Evolutionary conservation across 192 early-diverging fungal species (phyloP).

Genomic region (Oehlia diaphana): DNA sequence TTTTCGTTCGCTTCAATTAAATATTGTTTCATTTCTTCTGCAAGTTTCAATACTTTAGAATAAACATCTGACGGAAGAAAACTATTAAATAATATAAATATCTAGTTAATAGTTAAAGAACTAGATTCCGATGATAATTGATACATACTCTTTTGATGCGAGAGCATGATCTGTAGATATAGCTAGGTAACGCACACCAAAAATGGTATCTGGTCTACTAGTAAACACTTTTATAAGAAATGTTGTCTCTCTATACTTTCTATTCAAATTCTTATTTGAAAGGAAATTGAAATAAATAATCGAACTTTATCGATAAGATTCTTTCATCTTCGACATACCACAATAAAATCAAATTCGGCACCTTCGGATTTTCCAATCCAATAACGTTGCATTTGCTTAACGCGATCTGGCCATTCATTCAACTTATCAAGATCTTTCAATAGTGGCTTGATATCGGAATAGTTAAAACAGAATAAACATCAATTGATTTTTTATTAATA

Average conservation of each 20-base stretch:
- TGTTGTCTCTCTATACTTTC: neutral
- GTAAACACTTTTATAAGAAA: slow-evolving; percentile 67
- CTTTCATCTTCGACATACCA: slow-evolving; percentile 30
- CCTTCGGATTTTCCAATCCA: slow-evolving; percentile 93
- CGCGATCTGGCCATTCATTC: slow-evolving; percentile 84
- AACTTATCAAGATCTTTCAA: slow-evolving; percentile 73
- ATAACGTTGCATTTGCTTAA: slow-evolving; percentile 85
- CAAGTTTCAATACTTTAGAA: slow-evolving; percentile 32
- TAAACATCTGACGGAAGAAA: slow-evolving; percentile 3
- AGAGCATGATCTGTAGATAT: slow-evolving; percentile 68
- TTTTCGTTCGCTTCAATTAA: slow-evolving; percentile 7
- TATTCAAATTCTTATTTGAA: neutral
- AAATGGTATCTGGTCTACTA: slow-evolving; percentile 75
- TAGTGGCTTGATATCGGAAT: slow-evolving; percentile 32
- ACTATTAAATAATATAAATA: slow-evolving; percentile 17
- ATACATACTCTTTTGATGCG: slow-evolving; percentile 29
- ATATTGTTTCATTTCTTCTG: slow-evolving; percentile 12
- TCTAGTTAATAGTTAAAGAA: neutral
- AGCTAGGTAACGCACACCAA: slow-evolving; percentile 72
- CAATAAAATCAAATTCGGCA: slow-evolving; percentile 65
- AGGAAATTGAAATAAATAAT: neutral
- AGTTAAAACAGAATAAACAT: neutral
- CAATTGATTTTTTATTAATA: neutral
- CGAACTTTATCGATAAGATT: neutral
- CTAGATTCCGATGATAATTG: slow-evolving; percentile 17